These are phyloP conservation scores for Leucaena leucocephala DNA, from an alignment of 306 rosid genomes.

Conservation along the genomic window DNA sequence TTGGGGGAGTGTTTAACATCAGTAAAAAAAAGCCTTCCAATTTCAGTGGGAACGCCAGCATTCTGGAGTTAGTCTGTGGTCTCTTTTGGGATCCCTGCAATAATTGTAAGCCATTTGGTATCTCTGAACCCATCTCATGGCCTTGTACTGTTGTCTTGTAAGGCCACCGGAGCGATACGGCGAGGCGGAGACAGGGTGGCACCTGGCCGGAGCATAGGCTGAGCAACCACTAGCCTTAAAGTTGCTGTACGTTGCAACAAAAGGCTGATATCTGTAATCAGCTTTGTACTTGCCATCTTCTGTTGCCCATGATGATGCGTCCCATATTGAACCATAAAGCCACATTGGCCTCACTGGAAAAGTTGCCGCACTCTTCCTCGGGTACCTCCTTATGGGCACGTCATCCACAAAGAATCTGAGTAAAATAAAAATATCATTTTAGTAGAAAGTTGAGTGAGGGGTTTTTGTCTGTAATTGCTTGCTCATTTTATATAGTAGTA, in stretches of 20 bases:
- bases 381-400: constrained; percentile 91
- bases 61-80: constrained; percentile 88
- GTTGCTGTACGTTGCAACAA: constrained; percentile 71
- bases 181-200: constrained; percentile 77
- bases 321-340: constrained; percentile 99
- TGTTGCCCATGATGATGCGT: constrained; percentile 99
- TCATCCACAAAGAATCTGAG: constrained; percentile 93
- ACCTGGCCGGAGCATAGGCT: constrained; percentile 68
- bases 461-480: constrained; percentile 3
- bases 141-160: constrained; percentile 52
- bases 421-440: constrained; percentile 11
- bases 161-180: constrained; percentile 81
- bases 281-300: constrained; percentile 99
- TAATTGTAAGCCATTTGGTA: constrained; percentile 82
- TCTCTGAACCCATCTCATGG: constrained; percentile 89
- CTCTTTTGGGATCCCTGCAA: constrained; percentile 81
- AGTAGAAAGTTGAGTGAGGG: not conserved
- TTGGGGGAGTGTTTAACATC: constrained; percentile 1
- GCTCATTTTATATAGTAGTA: constrained; percentile 3
- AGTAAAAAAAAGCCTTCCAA: not conserved
- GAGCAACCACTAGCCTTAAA: constrained; percentile 91
- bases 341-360: constrained; percentile 98
- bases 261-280: constrained; percentile 90
- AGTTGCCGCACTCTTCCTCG: constrained; percentile 69
- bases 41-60: constrained; percentile 53